Evolutionary conservation across 805 yeast species (phyloP).

Genomic region (Starmerella gropengiesseri): DNA sequence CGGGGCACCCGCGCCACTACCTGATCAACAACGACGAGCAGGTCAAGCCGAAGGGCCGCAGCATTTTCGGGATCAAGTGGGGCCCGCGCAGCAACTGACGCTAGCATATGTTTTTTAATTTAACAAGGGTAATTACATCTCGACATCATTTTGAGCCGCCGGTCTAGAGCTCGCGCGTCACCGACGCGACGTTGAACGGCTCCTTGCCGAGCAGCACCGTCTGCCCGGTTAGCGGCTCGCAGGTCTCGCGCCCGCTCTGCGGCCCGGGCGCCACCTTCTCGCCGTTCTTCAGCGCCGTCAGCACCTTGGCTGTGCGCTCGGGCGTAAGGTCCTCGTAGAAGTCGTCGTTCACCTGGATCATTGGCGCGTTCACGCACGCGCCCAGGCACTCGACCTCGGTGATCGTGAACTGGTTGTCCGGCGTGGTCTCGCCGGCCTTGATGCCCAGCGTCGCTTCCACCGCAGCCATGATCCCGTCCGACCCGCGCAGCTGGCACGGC

Average conservation of each 20-base stretch:
- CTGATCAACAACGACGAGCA: slow-evolving; percentile 45
- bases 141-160: neutral
- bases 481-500: slow-evolving; percentile 76
- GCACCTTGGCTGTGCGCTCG: slow-evolving; percentile 48
- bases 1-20: slow-evolving; percentile 57
- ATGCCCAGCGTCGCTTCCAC: slow-evolving; percentile 49
- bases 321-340: slow-evolving; percentile 72
- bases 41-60: slow-evolving; percentile 31
- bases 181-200: slow-evolving; percentile 57
- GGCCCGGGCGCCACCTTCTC: slow-evolving; percentile 58
- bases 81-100: slow-evolving; percentile 40
- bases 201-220: slow-evolving; percentile 49
- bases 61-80: slow-evolving; percentile 65
- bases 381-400: slow-evolving; percentile 88
- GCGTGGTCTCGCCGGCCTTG: slow-evolving; percentile 68
- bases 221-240: slow-evolving; percentile 68
- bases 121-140: neutral
- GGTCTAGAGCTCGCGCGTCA: slow-evolving; percentile 58
- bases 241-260: slow-evolving; percentile 50
- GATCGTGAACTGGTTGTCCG: slow-evolving; percentile 63
- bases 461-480: slow-evolving; percentile 67
- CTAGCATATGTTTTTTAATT: neutral
- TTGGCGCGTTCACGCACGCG: slow-evolving; percentile 86
- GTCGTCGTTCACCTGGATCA: slow-evolving; percentile 76
- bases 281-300: slow-evolving; percentile 55